Conservation (phyloP, 2,329 filamentous ascomycete genomes). For the Westerdykella aurantiaca region DNA sequence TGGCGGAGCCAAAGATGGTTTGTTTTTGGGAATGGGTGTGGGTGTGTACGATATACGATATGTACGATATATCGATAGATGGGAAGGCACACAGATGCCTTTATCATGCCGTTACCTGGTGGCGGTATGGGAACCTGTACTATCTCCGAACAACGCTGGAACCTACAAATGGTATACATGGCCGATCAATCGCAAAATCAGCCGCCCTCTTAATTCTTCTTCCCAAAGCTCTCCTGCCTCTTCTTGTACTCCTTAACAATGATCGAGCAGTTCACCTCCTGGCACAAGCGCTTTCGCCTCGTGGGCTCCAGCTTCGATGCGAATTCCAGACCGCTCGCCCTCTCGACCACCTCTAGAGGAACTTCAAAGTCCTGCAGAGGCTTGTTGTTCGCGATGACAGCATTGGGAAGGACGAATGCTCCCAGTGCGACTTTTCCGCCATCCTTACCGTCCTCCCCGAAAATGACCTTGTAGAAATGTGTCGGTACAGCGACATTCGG, state of each 20-base stretch:
- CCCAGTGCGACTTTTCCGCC: slow-evolving; percentile 71
- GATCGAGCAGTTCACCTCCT: slow-evolving; percentile 78
- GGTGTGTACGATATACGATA: not conserved
- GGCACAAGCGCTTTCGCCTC: slow-evolving; percentile 73
- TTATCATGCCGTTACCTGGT: too few species aligned
- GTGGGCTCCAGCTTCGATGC: slow-evolving; percentile 68
- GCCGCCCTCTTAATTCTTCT: slow-evolving; percentile 14
- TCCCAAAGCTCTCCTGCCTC: slow-evolving; percentile 46
- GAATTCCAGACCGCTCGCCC: slow-evolving; percentile 88
- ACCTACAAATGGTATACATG: slow-evolving; percentile 8
- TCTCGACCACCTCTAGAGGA: slow-evolving; percentile 84
- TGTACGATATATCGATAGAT: not conserved
- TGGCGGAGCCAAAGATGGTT: not conserved
- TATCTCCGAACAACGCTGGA: slow-evolving; percentile 2
- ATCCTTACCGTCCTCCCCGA: slow-evolving; percentile 72
- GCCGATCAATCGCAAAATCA: not conserved
- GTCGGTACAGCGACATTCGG: slow-evolving; percentile 94
- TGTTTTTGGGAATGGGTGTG: not conserved
- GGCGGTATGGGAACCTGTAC: not conserved
- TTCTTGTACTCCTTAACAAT: slow-evolving; percentile 74
- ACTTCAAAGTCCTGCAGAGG: slow-evolving; percentile 90
- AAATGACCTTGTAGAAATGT: slow-evolving; percentile 99
- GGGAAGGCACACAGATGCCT: not conserved
- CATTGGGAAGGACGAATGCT: slow-evolving; percentile 93
- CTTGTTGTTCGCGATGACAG: slow-evolving; percentile 78